phyloP scores from a whole-genome alignment of 345 rosid genomes.

The Bruguiera sexangula region DNA sequence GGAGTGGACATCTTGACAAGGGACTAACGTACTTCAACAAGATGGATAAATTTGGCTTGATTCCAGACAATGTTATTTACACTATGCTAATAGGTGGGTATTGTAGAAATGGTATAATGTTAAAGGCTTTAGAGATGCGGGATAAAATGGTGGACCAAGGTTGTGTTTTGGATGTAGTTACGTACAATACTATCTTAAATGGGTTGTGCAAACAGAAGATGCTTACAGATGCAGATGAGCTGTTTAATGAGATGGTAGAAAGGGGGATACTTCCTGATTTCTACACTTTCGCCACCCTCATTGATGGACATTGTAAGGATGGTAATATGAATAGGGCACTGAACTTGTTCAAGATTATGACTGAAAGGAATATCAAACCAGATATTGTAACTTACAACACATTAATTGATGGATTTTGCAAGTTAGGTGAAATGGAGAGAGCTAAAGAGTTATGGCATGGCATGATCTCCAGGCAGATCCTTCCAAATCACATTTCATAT shows the following conservation, averaged over 20 bases:
- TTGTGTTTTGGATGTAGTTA: conserved; percentile 66
- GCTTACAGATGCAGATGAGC: conserved; percentile 61
- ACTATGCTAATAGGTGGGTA: conserved; percentile 72
- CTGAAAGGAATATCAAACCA: conserved; percentile 53
- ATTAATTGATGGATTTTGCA: conserved; percentile 74
- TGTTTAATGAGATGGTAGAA: conserved; percentile 61
- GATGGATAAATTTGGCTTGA: conserved; percentile 53
- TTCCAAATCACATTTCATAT: conserved; percentile 61
- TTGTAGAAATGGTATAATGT: conserved; percentile 52
- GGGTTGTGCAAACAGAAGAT: conserved; percentile 70
- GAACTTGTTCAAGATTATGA: conserved; percentile 52
- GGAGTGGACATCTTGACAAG: conserved; percentile 46
- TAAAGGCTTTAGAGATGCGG: conserved; percentile 58
- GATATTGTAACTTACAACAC: conserved; percentile 80
- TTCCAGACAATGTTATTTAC: conserved; percentile 66
- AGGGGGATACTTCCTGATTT: conserved; percentile 66
- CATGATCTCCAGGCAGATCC: conserved; percentile 47
- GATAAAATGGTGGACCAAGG: conserved; percentile 71
- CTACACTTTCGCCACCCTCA: conserved; percentile 68
- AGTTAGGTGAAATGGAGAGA: conserved; percentile 58
- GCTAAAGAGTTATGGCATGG: conserved; percentile 57
- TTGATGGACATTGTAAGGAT: conserved; percentile 70
- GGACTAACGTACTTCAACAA: conserved; percentile 48
- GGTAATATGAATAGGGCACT: conserved; percentile 61
- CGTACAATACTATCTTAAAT: conserved; percentile 64